Conservation (phyloP, 208 protist genomes). For the Trypanosoma vivax region DNA sequence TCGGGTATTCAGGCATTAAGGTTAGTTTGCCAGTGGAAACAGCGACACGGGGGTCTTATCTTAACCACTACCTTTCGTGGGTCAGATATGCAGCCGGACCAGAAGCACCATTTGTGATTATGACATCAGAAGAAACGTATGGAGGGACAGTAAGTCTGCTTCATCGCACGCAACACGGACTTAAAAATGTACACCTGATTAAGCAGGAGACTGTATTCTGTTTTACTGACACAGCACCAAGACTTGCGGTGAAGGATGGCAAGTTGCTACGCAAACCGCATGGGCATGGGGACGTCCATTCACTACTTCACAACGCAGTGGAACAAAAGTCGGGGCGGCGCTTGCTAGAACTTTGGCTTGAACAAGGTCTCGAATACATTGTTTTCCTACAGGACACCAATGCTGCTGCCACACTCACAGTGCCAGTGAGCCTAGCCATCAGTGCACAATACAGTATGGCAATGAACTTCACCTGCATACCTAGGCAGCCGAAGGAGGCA, state of each 20-base stretch:
- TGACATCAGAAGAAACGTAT: slow-evolving; percentile 93
- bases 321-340: slow-evolving; percentile 11
- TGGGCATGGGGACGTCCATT: slow-evolving; percentile 93
- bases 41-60: slow-evolving; percentile 60
- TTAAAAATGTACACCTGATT: slow-evolving; percentile 65
- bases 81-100: slow-evolving; percentile 29
- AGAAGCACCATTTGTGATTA: slow-evolving; percentile 86
- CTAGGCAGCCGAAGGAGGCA: slow-evolving; percentile 74
- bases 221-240: slow-evolving; percentile 62
- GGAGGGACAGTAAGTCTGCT: slow-evolving; percentile 69
- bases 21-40: slow-evolving; percentile 83
- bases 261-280: slow-evolving; percentile 84
- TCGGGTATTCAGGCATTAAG: slow-evolving; percentile 90
- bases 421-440: slow-evolving; percentile 79
- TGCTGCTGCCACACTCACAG: slow-evolving; percentile 52
- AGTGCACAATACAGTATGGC: slow-evolving; percentile 44
- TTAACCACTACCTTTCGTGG: slow-evolving; percentile 79
- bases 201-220: slow-evolving; percentile 89
- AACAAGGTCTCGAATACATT: slow-evolving; percentile 60
- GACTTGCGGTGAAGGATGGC: slow-evolving; percentile 58
- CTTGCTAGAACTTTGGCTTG: slow-evolving; percentile 43
- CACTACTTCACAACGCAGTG: slow-evolving; percentile 60
- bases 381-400: slow-evolving; percentile 95
- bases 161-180: slow-evolving; percentile 36
- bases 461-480: slow-evolving; percentile 90